Evolutionary conservation across 352 stramenopile species (phyloP).

Genomic region (Globisporangium recalcitrans): DNA sequence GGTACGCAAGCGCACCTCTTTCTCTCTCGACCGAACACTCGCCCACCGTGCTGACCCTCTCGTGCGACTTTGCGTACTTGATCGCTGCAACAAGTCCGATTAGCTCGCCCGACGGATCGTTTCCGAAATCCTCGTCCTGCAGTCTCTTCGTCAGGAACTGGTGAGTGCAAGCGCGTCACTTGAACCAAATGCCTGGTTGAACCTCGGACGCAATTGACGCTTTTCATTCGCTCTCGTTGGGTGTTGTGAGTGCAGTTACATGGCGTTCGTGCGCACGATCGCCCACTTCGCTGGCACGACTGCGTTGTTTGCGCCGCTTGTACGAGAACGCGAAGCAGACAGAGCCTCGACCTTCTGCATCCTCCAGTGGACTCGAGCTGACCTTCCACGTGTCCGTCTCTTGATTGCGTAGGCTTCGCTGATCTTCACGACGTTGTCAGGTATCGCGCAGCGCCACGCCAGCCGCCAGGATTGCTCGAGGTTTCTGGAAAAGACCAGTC

Average conservation of each 20-base stretch:
- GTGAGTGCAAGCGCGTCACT: constrained; percentile 13
- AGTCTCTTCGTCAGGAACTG: constrained; percentile 29
- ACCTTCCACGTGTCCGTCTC: not conserved
- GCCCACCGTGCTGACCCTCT: not conserved
- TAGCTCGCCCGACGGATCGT: constrained; percentile 9
- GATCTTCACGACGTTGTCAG: constrained; percentile 17
- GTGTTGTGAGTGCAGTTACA: constrained; percentile 8
- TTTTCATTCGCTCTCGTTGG: not conserved
- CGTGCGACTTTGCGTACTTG: not conserved
- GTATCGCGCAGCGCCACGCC: constrained; percentile 10
- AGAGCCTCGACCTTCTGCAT: not conserved
- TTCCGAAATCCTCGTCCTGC: constrained; percentile 22
- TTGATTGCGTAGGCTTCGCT: constrained; percentile 12
- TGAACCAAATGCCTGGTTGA: not conserved
- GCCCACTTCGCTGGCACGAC: constrained; percentile 21
- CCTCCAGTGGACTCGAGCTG: not conserved
- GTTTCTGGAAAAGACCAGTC: constrained; percentile 19
- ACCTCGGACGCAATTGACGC: not conserved
- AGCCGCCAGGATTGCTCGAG: not conserved
- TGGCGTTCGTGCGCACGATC: constrained; percentile 22
- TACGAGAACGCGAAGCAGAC: constrained; percentile 1
- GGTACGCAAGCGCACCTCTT: constrained; percentile 12
- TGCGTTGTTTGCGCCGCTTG: constrained; percentile 15
- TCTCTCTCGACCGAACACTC: not conserved
- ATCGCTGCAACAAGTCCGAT: constrained; percentile 20